Conservation (phyloP, 208 protist species). For the Crithidia expoeki region DNA sequence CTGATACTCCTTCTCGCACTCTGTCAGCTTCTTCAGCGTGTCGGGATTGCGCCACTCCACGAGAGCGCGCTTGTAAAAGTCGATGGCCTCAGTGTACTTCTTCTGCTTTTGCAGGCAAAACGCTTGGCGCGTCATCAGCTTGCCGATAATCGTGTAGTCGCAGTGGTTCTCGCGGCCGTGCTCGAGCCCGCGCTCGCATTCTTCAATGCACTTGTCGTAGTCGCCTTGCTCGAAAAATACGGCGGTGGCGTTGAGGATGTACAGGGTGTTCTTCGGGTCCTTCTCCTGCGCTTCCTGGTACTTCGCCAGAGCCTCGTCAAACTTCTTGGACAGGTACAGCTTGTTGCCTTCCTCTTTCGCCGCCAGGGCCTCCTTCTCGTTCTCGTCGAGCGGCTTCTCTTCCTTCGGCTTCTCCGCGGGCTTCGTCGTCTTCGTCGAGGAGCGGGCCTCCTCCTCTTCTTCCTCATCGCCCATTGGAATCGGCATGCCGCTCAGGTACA, state of each 20-base stretch:
- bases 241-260: constrained; percentile 91
- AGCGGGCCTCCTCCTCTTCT: constrained; percentile 48
- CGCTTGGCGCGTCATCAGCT: constrained; percentile 91
- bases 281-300: constrained; percentile 87
- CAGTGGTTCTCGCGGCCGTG: constrained; percentile 86
- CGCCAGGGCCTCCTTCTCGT: constrained; percentile 68
- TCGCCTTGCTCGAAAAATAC: constrained; percentile 95
- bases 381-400: constrained; percentile 47
- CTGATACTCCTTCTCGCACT: constrained; percentile 91
- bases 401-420: constrained; percentile 38
- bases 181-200: constrained; percentile 91
- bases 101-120: constrained; percentile 87
- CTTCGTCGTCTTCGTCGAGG: constrained; percentile 35
- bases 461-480: constrained; percentile 69
- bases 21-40: constrained; percentile 86
- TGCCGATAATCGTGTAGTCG: constrained; percentile 93
- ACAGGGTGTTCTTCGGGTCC: constrained; percentile 89
- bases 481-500: constrained; percentile 81
- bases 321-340: constrained; percentile 94
- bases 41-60: constrained; percentile 95
- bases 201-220: constrained; percentile 92
- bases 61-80: constrained; percentile 88
- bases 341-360: constrained; percentile 95
- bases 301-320: constrained; percentile 92
- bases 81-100: constrained; percentile 87